Conservation (phyloP, 139 green algal species). For the Astrephomene gubernaculifera region DNA sequence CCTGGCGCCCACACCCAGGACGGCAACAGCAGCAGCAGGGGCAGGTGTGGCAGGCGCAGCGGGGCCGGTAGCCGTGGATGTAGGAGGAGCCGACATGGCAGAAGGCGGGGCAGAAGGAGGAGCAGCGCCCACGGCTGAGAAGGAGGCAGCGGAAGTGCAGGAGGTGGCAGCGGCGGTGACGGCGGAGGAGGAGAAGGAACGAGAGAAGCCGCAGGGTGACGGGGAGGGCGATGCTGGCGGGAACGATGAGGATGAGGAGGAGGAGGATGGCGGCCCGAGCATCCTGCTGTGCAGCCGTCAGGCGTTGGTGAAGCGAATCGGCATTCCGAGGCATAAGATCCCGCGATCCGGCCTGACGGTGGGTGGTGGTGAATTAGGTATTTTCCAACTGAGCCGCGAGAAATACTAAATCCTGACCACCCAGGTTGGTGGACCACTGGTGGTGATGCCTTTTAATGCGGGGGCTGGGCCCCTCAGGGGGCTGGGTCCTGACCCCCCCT, state of each 20-base stretch:
- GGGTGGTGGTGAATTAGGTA: background rate
- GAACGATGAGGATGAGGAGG: background rate
- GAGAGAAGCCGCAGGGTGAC: background rate
- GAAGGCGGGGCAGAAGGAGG: background rate
- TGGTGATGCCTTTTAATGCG: background rate
- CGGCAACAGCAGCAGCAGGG: background rate
- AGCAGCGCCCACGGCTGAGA: background rate
- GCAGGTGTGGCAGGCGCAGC: background rate
- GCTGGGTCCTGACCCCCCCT: background rate
- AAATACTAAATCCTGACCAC: background rate
- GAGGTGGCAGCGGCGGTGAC: background rate
- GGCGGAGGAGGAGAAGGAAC: constrained; percentile 1
- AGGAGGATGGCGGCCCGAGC: constrained; percentile 21
- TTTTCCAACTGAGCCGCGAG: no score
- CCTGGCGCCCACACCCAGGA: no score
- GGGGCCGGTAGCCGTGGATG: background rate
- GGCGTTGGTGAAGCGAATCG: constrained; percentile 77
- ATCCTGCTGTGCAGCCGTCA: constrained; percentile 75
- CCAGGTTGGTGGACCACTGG: no score
- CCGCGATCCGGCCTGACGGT: background rate
- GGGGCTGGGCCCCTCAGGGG: background rate
- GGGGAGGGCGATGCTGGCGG: background rate
- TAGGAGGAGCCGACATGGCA: background rate
- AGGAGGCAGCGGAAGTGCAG: background rate
- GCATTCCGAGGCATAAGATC: constrained; percentile 55